Base-by-base conservation (phyloP, 2,329 filamentous ascomycete genomes). In the Xylariaceae sp. region DNA sequence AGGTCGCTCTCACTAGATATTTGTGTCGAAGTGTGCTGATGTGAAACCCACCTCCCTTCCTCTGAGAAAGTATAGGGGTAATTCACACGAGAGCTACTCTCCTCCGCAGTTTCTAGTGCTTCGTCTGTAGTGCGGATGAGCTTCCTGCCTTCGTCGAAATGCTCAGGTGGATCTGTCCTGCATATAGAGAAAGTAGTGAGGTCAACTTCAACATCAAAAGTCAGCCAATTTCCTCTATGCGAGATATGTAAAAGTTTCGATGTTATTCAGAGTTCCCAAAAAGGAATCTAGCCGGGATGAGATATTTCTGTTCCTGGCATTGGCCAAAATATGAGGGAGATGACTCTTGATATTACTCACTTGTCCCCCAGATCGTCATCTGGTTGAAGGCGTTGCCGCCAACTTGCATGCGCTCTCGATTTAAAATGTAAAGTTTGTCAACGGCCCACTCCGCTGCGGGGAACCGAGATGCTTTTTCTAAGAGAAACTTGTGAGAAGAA, bases 281-380 rank as follows among this genome's bases (percentile, higher is more conserved):
- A 6, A 28, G 28, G 11, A 9, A 23, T 14, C n/a, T 4, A 31
- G 11, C 43, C 16, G 24, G 4, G 16, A 12, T 14, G 9, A 16
- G 11, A 8, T 1, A 12, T n/a, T 34, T 31, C 14, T 4, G 11
- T 9, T 23, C 26, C 39, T 1, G n/a, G 2, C 6, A 45, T 11
- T 33, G 12, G 12, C 9, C 23, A 16, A 14, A 28, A 21, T 9
- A 14, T 16, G n/a, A 48, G 24, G 9, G 4, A 16, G 24, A 11
- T 5, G 6, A 9, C 6, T 19, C 1, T 17, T 9, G 31, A 19
- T 21, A 23, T 46, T 33, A 61, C 59, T 61, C 40, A 61, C 59
- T 74, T 2, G 72, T 75, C 1, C 80, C 82, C 83, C 84, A 87
- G 19, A 83, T 64, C 36, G 74, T 79, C 87, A 89, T 88, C 37